These are phyloP conservation scores for Digitaria exilis DNA, from an alignment of 202 grass and related monocot species.

Conservation along the genomic window DNA sequence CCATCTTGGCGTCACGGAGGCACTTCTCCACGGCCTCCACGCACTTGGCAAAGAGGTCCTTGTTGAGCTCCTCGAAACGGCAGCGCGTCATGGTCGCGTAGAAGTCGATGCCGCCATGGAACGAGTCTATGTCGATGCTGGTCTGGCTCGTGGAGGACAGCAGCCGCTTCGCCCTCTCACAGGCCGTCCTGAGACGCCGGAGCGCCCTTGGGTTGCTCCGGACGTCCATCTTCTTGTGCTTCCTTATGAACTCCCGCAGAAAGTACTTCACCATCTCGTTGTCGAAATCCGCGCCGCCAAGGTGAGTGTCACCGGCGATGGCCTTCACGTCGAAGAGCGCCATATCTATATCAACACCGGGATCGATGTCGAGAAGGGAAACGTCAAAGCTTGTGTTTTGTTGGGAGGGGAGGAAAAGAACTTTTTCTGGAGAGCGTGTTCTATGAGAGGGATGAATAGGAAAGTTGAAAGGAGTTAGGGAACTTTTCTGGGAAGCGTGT, in stretches of 20 bases:
- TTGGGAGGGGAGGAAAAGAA: no score
- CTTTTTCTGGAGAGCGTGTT: no score
- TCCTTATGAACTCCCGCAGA: slow-evolving; percentile 56
- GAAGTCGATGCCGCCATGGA: slow-evolving; percentile 63
- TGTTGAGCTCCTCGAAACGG: slow-evolving; percentile 62
- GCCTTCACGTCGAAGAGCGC: slow-evolving; percentile 55
- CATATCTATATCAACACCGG: slow-evolving; percentile 13
- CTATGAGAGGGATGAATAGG: no score
- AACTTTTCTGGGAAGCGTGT: no score
- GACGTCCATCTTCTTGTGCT: slow-evolving; percentile 39
- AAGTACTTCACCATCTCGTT: slow-evolving; percentile 60
- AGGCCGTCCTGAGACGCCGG: slow-evolving; percentile 47
- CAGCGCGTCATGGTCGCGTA: slow-evolving; percentile 39
- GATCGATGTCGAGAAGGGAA: slow-evolving; percentile 54
- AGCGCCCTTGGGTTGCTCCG: slow-evolving; percentile 47
- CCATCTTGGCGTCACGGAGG: slow-evolving; percentile 46
- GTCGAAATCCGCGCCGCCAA: slow-evolving; percentile 61
- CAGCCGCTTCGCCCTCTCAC: slow-evolving; percentile 59
- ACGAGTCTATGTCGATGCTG: slow-evolving; percentile 63
- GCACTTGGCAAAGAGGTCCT: slow-evolving; percentile 51
- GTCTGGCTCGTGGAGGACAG: slow-evolving; percentile 51
- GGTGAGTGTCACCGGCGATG: slow-evolving; percentile 60
- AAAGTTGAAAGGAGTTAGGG: no score
- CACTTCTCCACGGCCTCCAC: slow-evolving; percentile 65
- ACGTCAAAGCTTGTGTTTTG: no score